Evolutionary conservation across 2,329 filamentous ascomycete genomes (phyloP), one percentile per base, ranked within the genome.

Genomic region (Neofusicoccum sp.): DNA sequence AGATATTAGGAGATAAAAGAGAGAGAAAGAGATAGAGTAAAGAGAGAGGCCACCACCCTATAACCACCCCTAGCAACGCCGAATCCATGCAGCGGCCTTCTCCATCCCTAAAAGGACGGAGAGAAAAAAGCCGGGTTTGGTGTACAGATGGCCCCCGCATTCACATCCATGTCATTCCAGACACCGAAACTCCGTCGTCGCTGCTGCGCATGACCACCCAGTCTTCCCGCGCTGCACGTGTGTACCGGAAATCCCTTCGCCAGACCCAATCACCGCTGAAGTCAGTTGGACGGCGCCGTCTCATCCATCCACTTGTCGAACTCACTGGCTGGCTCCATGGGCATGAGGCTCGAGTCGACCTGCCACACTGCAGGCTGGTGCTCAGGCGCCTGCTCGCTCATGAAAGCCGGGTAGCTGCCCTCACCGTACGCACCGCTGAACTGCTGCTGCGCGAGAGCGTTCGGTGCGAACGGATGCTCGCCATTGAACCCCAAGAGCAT

Each of bases 231-330:
- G 9, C 38, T 16, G 16, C 36, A 43, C 4, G 33, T 16, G 28
- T 12, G 11, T 14, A 6, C 14, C 26, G 26, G 14, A 26, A 51
- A 38, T 9, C 16, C 16, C 2, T 26, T 7, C 30, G 26, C 20
- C n/a, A 11, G n/a, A n/a, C n/a, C n/a, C 14, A 9, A 47, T 28
- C n/a, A 47, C 30, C 4, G 11, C 14, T 3, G 26, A 11, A 14
- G 28, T 60, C 28, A 60, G n/a, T 54, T 60, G 14, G 28, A 30
- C 28, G 33, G 47, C 12, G 48, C 48, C 12, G 48, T 26, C 45
- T 73, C 70, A 4, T 71, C 71, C 64, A 81, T 71, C 78, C 78
- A 80, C 49, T 77, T 75, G 47, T 80, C 78, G 62, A 80, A 79
- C 48, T 81, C 77, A 16, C 76, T 74, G 41, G 72, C 73, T 53